Conservation (phyloP, 768 basidiomycete genomes). For the Termitomyces sp. region DNA sequence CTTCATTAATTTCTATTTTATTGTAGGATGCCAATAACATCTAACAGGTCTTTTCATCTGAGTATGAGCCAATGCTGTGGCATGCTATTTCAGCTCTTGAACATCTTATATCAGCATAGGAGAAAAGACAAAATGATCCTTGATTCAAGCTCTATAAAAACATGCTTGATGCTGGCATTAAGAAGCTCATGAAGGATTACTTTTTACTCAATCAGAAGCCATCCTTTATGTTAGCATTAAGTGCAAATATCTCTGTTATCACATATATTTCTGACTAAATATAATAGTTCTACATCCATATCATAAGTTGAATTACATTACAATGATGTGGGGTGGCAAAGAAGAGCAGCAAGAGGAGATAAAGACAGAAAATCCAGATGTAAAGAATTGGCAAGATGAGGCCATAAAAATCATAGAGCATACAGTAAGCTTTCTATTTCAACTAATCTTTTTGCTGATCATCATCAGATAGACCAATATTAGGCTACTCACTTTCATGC, state of each 20-base stretch:
- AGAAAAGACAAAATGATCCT: not conserved
- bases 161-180: too few species aligned
- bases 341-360: slow-evolving; percentile 18
- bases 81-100: not conserved
- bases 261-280: not conserved
- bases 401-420: slow-evolving; percentile 12
- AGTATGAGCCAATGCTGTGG: not conserved
- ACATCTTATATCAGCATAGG: not conserved
- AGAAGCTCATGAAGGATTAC: slow-evolving; percentile 16
- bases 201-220: slow-evolving; percentile 9
- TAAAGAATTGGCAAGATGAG: slow-evolving; percentile 21
- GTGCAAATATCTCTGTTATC: slow-evolving; percentile 1
- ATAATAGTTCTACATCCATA: slow-evolving; percentile 27
- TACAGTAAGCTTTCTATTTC: not conserved
- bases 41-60: not conserved
- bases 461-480: slow-evolving; percentile 13
- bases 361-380: slow-evolving; percentile 11
- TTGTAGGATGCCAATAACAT: too few species aligned
- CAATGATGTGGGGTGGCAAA: slow-evolving; percentile 11
- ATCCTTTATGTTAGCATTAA: slow-evolving; percentile 7
- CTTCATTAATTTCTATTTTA: too few species aligned
- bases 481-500: not conserved
- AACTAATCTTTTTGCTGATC: slow-evolving; percentile 1
- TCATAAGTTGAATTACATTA: slow-evolving; percentile 24
- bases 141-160: slow-evolving; percentile 1